Evolutionary conservation across 2,329 filamentous ascomycete species (phyloP), one percentile per base, ranked within the genome.

Genomic region (Aureobasidium lini): DNA sequence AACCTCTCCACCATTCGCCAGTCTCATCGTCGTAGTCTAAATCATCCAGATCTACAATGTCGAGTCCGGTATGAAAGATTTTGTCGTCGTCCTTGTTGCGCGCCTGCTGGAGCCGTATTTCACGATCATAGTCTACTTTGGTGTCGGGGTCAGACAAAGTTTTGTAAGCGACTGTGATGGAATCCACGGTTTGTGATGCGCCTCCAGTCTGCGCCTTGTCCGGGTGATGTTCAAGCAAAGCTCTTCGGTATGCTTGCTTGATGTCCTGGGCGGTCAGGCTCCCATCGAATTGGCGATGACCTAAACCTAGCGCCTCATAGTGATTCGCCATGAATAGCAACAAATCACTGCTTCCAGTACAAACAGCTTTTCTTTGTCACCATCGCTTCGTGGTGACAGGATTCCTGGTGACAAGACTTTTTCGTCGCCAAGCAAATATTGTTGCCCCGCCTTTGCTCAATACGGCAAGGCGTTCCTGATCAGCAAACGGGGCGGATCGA

Each of bases 31-130:
- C 73, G 46, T 71, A 76, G 9, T 63, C 66, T 57, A 84, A 64
- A 63, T 85, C 82, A 64, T 82, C 81, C 29, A 86, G 67, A 72
- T 85, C 83, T 37, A 84, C 75, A 6, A 77, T 68, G 61, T 86
- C 83, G 7, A 84, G 69, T 0, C 82, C 82, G 1, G 77, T 78
- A 60, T 75, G 60, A 61, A 71, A 79, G 68, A 32, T 57, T 9
- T 39, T 49, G 28, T 62, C 37, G 65, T 69, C 70, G 63, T 68
- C 62, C 43, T 62, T 68, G 64, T 72, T 68, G 66, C 61, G 67
- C 60, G 71, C 67, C 61, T 72, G 69, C 23, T 40, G 47, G 43
- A 76, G 64, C 15, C 71, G 69, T 46, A 79, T 70, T 1, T 66
- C 60, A 3, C 72, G 73, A 64, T 84, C 78, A 64, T 84, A 84